These are phyloP conservation scores for Fomitiporia mediterranea DNA, from an alignment of 1,284 basidiomycete species.

Conservation along the genomic window DNA sequence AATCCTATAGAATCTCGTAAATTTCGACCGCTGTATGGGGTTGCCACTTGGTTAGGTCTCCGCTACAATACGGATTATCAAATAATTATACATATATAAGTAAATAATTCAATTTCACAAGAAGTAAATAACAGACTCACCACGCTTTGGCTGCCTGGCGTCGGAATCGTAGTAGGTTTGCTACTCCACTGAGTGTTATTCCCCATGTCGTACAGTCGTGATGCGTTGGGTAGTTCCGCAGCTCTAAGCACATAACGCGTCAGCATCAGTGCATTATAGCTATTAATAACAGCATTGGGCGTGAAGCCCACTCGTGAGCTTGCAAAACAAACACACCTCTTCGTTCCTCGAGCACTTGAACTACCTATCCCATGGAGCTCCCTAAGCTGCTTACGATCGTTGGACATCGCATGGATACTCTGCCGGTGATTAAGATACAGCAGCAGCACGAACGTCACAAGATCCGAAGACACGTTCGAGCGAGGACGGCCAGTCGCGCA, in stretches of 20 bases:
- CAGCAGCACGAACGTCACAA: not conserved
- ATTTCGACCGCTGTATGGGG: not conserved
- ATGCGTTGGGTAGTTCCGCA: not conserved
- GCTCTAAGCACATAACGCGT: not conserved
- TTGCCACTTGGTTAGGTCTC: too few relatives aligned
- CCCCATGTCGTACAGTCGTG: not conserved
- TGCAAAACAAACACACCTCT: not conserved
- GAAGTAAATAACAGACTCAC: too few relatives aligned
- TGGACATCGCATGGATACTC: conserved; percentile 1
- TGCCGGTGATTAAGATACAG: not conserved
- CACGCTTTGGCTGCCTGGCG: too few relatives aligned
- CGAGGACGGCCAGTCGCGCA: too few relatives aligned
- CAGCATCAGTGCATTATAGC: too few relatives aligned
- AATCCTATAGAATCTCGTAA: not conserved
- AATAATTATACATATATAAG: too few relatives aligned
- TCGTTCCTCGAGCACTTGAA: not conserved
- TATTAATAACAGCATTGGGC: too few relatives aligned
- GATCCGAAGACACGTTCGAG: not conserved
- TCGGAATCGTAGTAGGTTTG: too few relatives aligned
- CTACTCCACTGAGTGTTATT: too few relatives aligned
- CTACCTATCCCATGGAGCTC: not conserved
- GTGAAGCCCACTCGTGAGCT: too few relatives aligned
- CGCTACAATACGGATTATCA: too few relatives aligned
- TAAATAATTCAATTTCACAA: too few relatives aligned
- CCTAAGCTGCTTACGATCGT: not conserved